Conservation (phyloP, 2,329 filamentous ascomycete species). For the Sordariomycetes sp. region DNA sequence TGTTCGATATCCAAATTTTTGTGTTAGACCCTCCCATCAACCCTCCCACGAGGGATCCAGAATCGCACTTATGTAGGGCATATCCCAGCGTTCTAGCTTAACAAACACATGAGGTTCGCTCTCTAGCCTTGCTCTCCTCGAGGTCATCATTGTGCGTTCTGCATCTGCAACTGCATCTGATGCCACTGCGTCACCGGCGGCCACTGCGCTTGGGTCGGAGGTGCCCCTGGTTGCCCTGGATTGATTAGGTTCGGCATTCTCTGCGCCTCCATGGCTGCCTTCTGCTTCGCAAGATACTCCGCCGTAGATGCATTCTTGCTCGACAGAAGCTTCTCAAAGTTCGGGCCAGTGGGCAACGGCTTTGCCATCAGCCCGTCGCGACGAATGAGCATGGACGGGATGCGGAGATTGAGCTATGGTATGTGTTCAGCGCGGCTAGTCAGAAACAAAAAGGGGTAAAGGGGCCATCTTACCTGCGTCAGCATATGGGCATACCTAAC, state of each 20-base stretch:
- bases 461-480: constrained; percentile 32
- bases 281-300: constrained; percentile 26
- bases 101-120: too few relatives aligned
- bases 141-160: background rate
- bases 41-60: too few relatives aligned
- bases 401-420: constrained; percentile 42
- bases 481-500: constrained; percentile 49
- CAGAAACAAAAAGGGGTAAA: background rate
- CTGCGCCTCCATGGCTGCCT: constrained; percentile 32
- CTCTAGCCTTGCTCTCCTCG: background rate
- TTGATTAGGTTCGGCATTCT: background rate
- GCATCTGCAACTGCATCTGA: background rate
- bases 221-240: background rate
- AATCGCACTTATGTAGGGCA: too few relatives aligned
- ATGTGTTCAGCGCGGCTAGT: background rate
- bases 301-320: background rate
- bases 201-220: background rate
- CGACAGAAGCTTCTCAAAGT: constrained; percentile 36
- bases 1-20: too few relatives aligned
- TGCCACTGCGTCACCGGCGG: background rate
- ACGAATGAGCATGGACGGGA: constrained; percentile 54
- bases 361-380: constrained; percentile 39
- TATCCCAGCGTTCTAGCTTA: too few relatives aligned
- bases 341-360: constrained; percentile 29
- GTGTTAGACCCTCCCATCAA: too few relatives aligned